Base-by-base conservation (phyloP, 2,329 filamentous ascomycete species). In the Xylaria sp. region DNA sequence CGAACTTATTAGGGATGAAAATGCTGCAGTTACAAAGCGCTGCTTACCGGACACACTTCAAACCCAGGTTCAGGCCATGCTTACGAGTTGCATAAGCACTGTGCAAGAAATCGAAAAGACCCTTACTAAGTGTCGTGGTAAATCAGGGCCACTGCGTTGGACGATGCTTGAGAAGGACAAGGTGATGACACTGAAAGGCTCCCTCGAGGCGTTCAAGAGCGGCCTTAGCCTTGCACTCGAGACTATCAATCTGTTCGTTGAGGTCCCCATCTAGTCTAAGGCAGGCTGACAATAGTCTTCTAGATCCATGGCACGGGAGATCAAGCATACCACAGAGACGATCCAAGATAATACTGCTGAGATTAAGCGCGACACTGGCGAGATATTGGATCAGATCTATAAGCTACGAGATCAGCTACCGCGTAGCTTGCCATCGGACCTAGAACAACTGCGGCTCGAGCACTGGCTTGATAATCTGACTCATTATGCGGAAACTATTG, bases 241-340 rank as follows among this genome's bases (percentile, higher is more conserved):
- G 27, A 60, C 58, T 48, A 5, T 60, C 12, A 60, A 48, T 16
- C 44, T 60, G 58, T 60, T 37, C 6, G 58, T 60, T 51, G n/a
- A 21, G 21, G n/a, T 40, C 6, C 23, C 27, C 21, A 44, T 23
- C 16, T 27, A 32, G 6, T 47, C n/a, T 32, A 35, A 40, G 8
- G 16, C 21, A 40, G n/a, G 10, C 55, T 65, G 47, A 66, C 29
- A 40, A 21, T 25, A 16, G 21, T 18, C 40, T 27, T 48, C 23
- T 13, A 66, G 64, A 23, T 66, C 64, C 10, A 48, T 61, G 25
- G 57, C 42, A 10, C 64, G 58, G 4, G 50, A 57, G 27, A 61
- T 66, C 10, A 55, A 55, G 21, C 25, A 40, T 23, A 60, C n/a
- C 13, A 55, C 63, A 21, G 35, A 57, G 5, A 18, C 6, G 0